A percentile compares a stretch with the other conserved stretches of the same genome.
Conservation (phyloP, 78 protist species). For the Dictyostelium purpureum region DNA sequence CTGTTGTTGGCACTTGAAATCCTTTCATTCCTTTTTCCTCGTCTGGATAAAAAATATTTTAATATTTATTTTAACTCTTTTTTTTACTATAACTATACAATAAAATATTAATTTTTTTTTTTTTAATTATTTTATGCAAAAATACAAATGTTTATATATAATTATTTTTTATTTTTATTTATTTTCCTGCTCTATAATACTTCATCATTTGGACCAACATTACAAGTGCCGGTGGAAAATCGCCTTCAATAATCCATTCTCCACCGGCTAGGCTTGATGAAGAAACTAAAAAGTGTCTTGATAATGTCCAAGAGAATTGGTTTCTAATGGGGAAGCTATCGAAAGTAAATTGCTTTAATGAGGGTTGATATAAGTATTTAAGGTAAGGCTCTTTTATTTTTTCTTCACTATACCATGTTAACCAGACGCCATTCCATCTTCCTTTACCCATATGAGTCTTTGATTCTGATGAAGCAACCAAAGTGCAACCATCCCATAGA, state of each 20-base stretch:
- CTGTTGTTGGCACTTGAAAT: constrained; percentile 30
- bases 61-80: too few relatives aligned
- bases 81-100: too few relatives aligned
- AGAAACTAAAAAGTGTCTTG: constrained; percentile 66
- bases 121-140: too few relatives aligned
- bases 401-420: constrained; percentile 55
- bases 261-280: constrained; percentile 32
- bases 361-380: constrained; percentile 51
- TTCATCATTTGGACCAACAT: constrained; percentile 79
- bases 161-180: too few relatives aligned
- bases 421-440: constrained; percentile 73
- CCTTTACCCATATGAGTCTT: constrained; percentile 34
- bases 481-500: constrained; percentile 59
- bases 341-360: constrained; percentile 16
- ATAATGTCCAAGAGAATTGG: constrained; percentile 69
- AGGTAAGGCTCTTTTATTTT: constrained; percentile 32
- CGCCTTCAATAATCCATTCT: constrained; percentile 70
- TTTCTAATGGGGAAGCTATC: constrained; percentile 47
- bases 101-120: too few relatives aligned
- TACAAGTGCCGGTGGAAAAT: constrained; percentile 65
- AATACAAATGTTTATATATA: too few relatives aligned
- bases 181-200: constrained; percentile 2
- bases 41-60: too few relatives aligned
- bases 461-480: neutral
- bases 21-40: constrained; percentile 45